Evolutionary conservation across 2,329 filamentous ascomycete genomes (phyloP).

Genomic region (Fusarium xylarioides): DNA sequence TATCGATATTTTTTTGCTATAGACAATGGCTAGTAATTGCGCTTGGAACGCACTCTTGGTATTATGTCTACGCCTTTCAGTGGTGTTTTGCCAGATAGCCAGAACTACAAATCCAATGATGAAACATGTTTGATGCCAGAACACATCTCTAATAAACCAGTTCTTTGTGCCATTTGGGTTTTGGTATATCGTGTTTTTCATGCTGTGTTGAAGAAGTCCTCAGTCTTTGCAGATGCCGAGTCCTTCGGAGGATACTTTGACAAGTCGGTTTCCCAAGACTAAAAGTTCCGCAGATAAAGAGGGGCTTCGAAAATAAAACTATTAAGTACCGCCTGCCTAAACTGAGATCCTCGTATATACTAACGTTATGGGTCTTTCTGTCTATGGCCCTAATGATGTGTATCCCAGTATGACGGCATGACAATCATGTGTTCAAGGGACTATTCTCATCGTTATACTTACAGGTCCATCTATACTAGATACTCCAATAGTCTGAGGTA

Average conservation of each 20-base stretch:
- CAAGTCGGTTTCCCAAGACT: neutral
- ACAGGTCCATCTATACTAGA: neutral
- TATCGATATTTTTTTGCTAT: conserved; percentile 40
- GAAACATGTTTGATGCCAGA: conserved; percentile 18
- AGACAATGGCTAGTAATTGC: conserved; percentile 41
- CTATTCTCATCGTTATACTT: neutral
- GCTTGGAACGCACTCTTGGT: conserved; percentile 27
- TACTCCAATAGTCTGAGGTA: neutral
- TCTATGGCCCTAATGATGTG: neutral
- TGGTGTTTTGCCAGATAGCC: conserved; percentile 16
- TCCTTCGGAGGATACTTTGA: neutral
- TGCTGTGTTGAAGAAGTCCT: neutral
- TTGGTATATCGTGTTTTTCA: neutral
- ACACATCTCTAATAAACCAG: neutral
- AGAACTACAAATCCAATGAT: conserved; percentile 20
- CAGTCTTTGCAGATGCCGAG: neutral
- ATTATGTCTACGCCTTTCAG: conserved; percentile 12
- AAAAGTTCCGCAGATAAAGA: neutral
- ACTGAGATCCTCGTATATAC: neutral
- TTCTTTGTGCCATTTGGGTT: neutral
- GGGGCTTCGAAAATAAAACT: neutral
- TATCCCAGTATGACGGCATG: neutral
- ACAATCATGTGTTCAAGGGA: neutral
- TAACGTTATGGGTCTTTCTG: neutral
- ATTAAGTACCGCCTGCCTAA: neutral